Conservation (phyloP, 345 rosid genomes). For the Fremontodendron californicum region DNA sequence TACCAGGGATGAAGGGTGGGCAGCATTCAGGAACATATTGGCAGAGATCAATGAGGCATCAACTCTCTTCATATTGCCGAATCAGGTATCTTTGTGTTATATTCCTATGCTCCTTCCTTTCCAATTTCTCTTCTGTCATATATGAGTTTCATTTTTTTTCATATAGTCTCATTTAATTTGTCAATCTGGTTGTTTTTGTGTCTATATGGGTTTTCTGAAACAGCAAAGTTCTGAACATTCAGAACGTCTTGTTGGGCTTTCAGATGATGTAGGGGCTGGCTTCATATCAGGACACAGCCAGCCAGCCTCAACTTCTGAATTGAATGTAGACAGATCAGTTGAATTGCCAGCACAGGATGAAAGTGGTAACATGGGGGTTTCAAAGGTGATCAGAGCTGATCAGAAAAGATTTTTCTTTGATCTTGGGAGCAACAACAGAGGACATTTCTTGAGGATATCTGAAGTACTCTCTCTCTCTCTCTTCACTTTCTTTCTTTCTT, state of each 20-base stretch:
- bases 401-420: slow-evolving; percentile 95
- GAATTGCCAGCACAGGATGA: slow-evolving; percentile 79
- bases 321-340: slow-evolving; percentile 60
- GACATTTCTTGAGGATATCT: slow-evolving; percentile 92
- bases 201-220: slow-evolving; percentile 12
- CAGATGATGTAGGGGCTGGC: slow-evolving; percentile 99
- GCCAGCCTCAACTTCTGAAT: slow-evolving; percentile 60
- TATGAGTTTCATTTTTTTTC: slow-evolving; percentile 5
- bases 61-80: slow-evolving; percentile 58
- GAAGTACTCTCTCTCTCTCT: slow-evolving; percentile 42
- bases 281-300: slow-evolving; percentile 94
- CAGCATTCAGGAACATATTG: slow-evolving; percentile 87
- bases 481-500: neutral
- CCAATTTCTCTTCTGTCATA: neutral
- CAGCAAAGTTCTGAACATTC: slow-evolving; percentile 73
- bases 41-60: slow-evolving; percentile 90
- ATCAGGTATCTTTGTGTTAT: slow-evolving; percentile 52
- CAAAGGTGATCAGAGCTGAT: slow-evolving; percentile 86
- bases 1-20: slow-evolving; percentile 91
- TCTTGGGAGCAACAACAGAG: slow-evolving; percentile 92
- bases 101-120: slow-evolving; percentile 15
- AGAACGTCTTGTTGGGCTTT: slow-evolving; percentile 79
- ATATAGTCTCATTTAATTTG: slow-evolving; percentile 16
- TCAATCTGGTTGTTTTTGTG: slow-evolving; percentile 13
- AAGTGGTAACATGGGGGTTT: slow-evolving; percentile 51